Percentiles rank a stretch among this genome's conserved stretches.
phyloP scores from a whole-genome alignment of 768 basidiomycete genomes.

The Podaxis pistillaris region DNA sequence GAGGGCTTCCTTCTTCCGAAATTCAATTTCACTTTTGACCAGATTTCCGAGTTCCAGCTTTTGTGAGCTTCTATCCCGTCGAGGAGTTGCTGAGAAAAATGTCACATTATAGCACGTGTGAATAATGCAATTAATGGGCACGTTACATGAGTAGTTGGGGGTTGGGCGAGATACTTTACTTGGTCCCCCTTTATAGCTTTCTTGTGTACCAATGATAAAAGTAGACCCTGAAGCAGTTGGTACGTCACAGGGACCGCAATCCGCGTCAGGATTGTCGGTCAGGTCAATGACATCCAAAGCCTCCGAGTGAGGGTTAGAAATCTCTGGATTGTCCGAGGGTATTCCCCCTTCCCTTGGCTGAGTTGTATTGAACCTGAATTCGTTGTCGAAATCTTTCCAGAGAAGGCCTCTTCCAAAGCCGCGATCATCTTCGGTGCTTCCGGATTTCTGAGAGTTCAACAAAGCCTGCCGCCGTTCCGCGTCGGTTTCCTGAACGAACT shows the following conservation, averaged over 20 bases:
- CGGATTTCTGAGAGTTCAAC: slow-evolving; percentile 39
- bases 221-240: slow-evolving; percentile 34
- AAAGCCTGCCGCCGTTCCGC: slow-evolving; percentile 51
- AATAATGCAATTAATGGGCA: too few relatives aligned
- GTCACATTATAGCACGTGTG: too few relatives aligned
- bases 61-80: slow-evolving; percentile 3
- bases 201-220: slow-evolving; percentile 20
- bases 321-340: not conserved
- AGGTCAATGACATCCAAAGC: slow-evolving; percentile 9
- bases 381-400: slow-evolving; percentile 46
- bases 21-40: slow-evolving; percentile 42
- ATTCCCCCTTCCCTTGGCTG: not conserved
- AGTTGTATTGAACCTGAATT: slow-evolving; percentile 42
- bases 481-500: slow-evolving; percentile 40
- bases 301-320: not conserved
- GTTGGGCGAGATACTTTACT: not conserved
- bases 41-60: slow-evolving; percentile 31
- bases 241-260: slow-evolving; percentile 22
- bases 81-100: not conserved
- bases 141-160: too few relatives aligned
- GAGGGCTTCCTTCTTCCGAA: slow-evolving; percentile 42
- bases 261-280: slow-evolving; percentile 21
- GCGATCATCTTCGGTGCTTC: slow-evolving; percentile 37
- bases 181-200: slow-evolving; percentile 16
- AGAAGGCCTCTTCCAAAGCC: slow-evolving; percentile 36